Percentiles rank a stretch among this genome's conserved stretches.
phyloP scores from a whole-genome alignment of 305 asterid species.

The Fraxinus ornus region DNA sequence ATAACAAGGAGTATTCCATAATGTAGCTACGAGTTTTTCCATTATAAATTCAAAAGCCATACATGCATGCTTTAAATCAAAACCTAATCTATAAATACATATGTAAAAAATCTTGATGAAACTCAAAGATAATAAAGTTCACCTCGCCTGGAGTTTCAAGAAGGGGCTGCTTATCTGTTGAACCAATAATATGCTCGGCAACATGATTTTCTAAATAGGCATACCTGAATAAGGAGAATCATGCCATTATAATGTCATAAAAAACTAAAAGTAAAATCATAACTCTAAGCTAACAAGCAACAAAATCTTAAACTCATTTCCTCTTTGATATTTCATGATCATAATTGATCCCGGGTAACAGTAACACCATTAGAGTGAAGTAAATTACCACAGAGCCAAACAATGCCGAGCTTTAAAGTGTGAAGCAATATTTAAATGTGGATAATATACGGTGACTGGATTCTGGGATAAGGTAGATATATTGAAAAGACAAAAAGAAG shows the following conservation, averaged over 20 bases:
- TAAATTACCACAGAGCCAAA: background rate
- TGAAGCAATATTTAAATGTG: background rate
- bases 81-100: background rate
- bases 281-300: background rate
- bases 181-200: constrained; percentile 57
- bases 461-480: constrained; percentile 18
- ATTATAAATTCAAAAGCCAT: background rate
- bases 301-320: background rate
- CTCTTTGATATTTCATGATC: background rate
- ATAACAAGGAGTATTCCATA: background rate
- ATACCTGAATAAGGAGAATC: constrained; percentile 48
- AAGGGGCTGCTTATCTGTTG: constrained; percentile 76
- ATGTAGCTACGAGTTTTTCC: background rate
- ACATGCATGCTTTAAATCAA: background rate
- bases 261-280: background rate
- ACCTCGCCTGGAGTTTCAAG: constrained; percentile 97
- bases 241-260: constrained; percentile 6
- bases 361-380: background rate
- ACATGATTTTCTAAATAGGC: constrained; percentile 54
- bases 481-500: constrained; percentile 4
- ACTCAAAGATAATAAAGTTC: constrained; percentile 3
- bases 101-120: background rate
- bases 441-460: background rate
- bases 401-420: background rate
- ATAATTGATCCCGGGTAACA: background rate